Conservation (phyloP, 345 rosid genomes). For the Moringa oleifera region DNA sequence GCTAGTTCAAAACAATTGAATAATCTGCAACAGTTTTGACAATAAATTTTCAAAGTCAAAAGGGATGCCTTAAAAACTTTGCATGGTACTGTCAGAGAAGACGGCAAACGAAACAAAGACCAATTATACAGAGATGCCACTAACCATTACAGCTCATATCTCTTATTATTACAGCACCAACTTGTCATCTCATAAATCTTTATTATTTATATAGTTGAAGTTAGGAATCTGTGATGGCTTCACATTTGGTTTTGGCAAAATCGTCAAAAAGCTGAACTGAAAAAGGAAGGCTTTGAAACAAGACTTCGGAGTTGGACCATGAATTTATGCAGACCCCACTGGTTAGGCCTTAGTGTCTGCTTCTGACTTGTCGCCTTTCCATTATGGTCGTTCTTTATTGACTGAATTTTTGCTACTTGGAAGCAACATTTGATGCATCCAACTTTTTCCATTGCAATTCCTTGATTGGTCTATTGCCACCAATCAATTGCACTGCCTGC, state of each 20-base stretch:
- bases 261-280: constrained; percentile 4
- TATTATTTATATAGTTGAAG: too few species aligned
- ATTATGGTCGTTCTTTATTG: constrained; percentile 11
- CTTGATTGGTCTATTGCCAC: too few species aligned
- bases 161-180: too few species aligned
- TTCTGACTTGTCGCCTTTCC: not conserved
- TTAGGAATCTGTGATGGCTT: constrained; percentile 16
- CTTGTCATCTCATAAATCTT: too few species aligned
- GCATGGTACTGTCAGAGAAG: not conserved
- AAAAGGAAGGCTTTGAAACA: constrained; percentile 9
- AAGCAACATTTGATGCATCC: too few species aligned
- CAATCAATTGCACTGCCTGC: too few species aligned
- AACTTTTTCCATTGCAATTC: too few species aligned
- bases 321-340: not conserved
- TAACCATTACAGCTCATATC: too few species aligned
- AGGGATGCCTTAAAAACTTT: too few species aligned
- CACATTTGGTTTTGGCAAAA: not conserved
- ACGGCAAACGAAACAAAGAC: not conserved
- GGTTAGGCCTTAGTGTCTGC: not conserved
- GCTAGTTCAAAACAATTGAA: too few species aligned
- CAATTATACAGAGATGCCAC: not conserved
- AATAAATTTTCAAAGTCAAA: not conserved
- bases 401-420: not conserved
- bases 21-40: too few species aligned
- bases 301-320: not conserved